Evolutionary conservation across 257 asterid species (phyloP).

Genomic region (Solanum corneliomulleri): DNA sequence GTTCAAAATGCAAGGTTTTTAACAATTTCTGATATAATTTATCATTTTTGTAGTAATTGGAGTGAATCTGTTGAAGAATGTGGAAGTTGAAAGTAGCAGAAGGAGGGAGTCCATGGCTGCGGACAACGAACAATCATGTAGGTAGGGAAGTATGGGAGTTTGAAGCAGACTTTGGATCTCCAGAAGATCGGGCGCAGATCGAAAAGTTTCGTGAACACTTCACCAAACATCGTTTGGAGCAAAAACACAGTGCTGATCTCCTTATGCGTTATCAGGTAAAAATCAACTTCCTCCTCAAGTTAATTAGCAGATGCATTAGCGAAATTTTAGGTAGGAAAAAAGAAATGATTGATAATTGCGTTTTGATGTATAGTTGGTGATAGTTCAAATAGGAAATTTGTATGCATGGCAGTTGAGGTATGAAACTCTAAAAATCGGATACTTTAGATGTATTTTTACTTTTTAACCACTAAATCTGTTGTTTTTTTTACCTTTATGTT

Average conservation of each 20-base stretch:
- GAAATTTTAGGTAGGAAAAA: not conserved
- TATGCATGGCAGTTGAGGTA: too few relatives aligned
- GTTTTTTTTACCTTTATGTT: not conserved
- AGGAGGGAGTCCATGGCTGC: slow-evolving; percentile 86
- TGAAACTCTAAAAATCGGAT: not conserved
- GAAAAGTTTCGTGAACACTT: slow-evolving; percentile 55
- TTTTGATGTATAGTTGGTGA: not conserved
- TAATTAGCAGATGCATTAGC: not conserved
- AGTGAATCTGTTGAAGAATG: slow-evolving; percentile 27
- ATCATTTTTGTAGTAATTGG: not conserved
- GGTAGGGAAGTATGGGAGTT: slow-evolving; percentile 93
- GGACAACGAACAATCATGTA: slow-evolving; percentile 51
- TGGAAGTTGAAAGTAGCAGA: slow-evolving; percentile 86
- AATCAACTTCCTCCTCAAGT: not conserved
- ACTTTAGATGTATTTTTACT: not conserved
- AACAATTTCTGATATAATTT: not conserved
- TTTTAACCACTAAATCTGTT: not conserved
- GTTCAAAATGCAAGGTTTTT: not conserved
- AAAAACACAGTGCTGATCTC: slow-evolving; percentile 81
- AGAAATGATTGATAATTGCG: not conserved
- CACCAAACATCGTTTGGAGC: slow-evolving; percentile 46
- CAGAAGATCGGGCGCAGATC: slow-evolving; percentile 68
- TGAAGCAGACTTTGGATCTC: slow-evolving; percentile 48
- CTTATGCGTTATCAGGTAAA: slow-evolving; percentile 84
- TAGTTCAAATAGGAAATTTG: not conserved